Conservation (phyloP, 2,329 filamentous ascomycete genomes). For the Xylaria sp. region DNA sequence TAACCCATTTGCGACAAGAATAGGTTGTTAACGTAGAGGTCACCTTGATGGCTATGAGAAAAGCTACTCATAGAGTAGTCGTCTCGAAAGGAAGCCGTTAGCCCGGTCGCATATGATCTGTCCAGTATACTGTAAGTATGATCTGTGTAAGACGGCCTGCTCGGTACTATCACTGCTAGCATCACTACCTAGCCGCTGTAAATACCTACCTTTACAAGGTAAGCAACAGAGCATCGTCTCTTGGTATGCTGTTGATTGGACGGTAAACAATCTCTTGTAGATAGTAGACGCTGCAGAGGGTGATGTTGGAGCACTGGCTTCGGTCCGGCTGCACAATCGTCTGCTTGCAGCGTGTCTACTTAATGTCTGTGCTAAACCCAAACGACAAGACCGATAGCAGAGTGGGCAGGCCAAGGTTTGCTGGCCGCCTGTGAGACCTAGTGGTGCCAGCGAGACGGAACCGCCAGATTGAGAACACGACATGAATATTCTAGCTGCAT, state of each 20-base stretch:
- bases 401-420: slow-evolving; percentile 23
- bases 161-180: neutral
- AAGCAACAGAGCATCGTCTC: neutral
- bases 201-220: neutral
- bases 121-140: no score
- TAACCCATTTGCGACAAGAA: no score
- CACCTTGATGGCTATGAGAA: slow-evolving; percentile 12
- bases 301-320: slow-evolving; percentile 4
- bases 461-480: slow-evolving; percentile 31
- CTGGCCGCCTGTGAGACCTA: slow-evolving; percentile 22
- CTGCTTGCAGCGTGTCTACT: neutral
- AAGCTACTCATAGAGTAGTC: neutral
- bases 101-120: slow-evolving; percentile 2
- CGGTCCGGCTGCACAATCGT: neutral
- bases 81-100: slow-evolving; percentile 5
- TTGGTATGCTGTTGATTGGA: no score
- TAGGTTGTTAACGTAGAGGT: slow-evolving; percentile 18
- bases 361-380: slow-evolving; percentile 3
- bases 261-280: neutral
- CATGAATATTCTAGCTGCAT: slow-evolving; percentile 31
- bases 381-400: slow-evolving; percentile 3
- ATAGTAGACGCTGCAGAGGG: neutral
- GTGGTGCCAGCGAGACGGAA: slow-evolving; percentile 39
- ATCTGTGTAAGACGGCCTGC: neutral
- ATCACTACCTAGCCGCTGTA: neutral